Evolutionary conservation across 2,329 filamentous ascomycete genomes (phyloP).

Genomic region (Bertia moriformis): DNA sequence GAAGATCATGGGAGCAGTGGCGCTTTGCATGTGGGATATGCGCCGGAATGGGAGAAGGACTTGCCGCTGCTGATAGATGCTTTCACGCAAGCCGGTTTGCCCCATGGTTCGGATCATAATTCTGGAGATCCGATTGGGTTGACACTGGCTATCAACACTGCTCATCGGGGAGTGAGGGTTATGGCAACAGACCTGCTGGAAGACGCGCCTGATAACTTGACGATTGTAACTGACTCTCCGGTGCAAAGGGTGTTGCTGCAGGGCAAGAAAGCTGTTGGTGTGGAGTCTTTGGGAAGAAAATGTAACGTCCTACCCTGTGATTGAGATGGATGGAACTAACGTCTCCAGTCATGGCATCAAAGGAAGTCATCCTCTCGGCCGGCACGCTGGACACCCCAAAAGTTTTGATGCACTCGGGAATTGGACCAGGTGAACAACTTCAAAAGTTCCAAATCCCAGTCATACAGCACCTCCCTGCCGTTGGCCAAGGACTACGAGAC

Average conservation of each 20-base stretch:
- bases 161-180: slow-evolving; percentile 2
- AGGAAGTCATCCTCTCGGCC: slow-evolving; percentile 12
- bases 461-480: slow-evolving; percentile 9
- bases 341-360: slow-evolving; percentile 3
- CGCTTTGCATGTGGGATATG: slow-evolving; percentile 8
- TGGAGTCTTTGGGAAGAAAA: background rate
- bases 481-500: slow-evolving; percentile 12
- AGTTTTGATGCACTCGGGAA: slow-evolving; percentile 13
- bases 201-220: slow-evolving; percentile 5
- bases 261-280: slow-evolving; percentile 1
- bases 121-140: slow-evolving; percentile 8
- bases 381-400: slow-evolving; percentile 12
- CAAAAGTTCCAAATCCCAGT: slow-evolving; percentile 7
- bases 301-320: slow-evolving; percentile 2
- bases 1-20: slow-evolving; percentile 8
- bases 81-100: slow-evolving; percentile 6
- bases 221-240: slow-evolving; percentile 3
- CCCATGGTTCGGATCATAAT: slow-evolving; percentile 7
- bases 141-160: slow-evolving; percentile 6
- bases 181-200: slow-evolving; percentile 1
- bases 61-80: slow-evolving; percentile 5
- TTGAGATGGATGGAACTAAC: slow-evolving; percentile 1
- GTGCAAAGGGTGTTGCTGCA: slow-evolving; percentile 5
- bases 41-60: slow-evolving; percentile 6
- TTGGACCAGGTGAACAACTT: slow-evolving; percentile 10